These are phyloP conservation scores for Cyberlindnera nakhonratchasimensis DNA, from an alignment of 805 yeast genomes.

Conservation along the genomic window DNA sequence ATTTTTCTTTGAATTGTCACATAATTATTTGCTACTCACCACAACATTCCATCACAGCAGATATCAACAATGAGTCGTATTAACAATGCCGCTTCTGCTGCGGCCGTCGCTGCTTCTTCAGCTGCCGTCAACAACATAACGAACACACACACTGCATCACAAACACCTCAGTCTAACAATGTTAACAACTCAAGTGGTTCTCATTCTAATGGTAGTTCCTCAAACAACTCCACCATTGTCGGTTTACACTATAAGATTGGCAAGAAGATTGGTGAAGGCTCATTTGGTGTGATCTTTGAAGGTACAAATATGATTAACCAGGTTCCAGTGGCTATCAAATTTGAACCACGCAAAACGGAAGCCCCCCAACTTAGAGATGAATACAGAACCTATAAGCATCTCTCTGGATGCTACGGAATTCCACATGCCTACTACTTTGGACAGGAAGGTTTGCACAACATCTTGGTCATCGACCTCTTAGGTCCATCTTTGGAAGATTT, in stretches of 20 bases:
- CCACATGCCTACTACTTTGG: constrained; percentile 86
- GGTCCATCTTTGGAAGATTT: constrained; percentile 82
- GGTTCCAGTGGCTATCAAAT: constrained; percentile 67
- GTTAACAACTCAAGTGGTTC: constrained; percentile 5
- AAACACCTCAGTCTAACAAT: constrained; percentile 8
- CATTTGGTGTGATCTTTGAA: constrained; percentile 81
- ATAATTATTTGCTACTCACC: too few relatives aligned
- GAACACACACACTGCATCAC: constrained; percentile 16
- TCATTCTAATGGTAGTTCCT: constrained; percentile 9
- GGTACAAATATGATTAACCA: constrained; percentile 71
- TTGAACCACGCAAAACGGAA: constrained; percentile 76
- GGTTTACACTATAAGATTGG: constrained; percentile 72
- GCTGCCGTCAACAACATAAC: constrained; percentile 29
- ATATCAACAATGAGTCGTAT: constrained; percentile 23
- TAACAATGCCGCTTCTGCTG: constrained; percentile 24
- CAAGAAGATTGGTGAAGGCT: constrained; percentile 83
- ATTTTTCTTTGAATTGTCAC: not conserved
- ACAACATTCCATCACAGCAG: constrained; percentile 2
- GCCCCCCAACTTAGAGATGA: constrained; percentile 84
- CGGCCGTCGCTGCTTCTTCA: constrained; percentile 29
- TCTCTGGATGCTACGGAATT: constrained; percentile 66
- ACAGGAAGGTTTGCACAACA: constrained; percentile 79
- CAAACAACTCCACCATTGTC: constrained; percentile 33
- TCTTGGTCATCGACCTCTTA: constrained; percentile 68
- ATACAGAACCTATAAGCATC: constrained; percentile 70